phyloP scores from a whole-genome alignment of 2,329 filamentous ascomycete genomes.

The Hypoxylon sp. region DNA sequence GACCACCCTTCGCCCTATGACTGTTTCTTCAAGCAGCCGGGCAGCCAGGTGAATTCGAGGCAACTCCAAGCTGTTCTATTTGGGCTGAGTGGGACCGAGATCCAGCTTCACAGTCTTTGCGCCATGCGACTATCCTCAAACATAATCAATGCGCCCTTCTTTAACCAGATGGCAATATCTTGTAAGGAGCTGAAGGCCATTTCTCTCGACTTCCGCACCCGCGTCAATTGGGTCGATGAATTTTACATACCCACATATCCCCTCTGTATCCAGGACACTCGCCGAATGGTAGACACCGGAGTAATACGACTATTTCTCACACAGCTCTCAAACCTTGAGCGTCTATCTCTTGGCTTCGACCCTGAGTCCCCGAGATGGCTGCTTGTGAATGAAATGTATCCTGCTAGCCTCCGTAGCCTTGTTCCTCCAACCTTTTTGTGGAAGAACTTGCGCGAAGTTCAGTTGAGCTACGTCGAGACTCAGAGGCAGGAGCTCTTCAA shows the following conservation, averaged over 20 bases:
- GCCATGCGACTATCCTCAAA: neutral
- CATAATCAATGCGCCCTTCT: neutral
- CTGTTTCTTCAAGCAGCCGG: conserved; percentile 7
- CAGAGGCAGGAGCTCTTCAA: conserved; percentile 23
- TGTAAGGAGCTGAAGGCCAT: conserved; percentile 16
- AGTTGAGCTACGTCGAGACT: conserved; percentile 3
- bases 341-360: conserved; percentile 6
- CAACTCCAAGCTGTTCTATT: conserved; percentile 10
- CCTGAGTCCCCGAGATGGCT: too few species aligned
- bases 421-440: conserved; percentile 12
- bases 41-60: neutral
- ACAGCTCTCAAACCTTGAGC: conserved; percentile 8
- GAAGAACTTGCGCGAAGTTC: conserved; percentile 9
- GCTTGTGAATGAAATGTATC: neutral
- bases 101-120: conserved; percentile 1
- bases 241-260: too few species aligned
- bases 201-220: neutral
- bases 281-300: neutral
- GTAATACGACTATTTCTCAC: conserved; percentile 2
- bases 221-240: too few species aligned
- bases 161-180: neutral
- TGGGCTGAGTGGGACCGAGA: conserved; percentile 1
- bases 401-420: neutral
- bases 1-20: conserved; percentile 13
- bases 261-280: neutral